A percentile compares a stretch with the other conserved stretches of the same genome.
Conservation (phyloP, 768 basidiomycete species). For the Amanita thiersii region DNA sequence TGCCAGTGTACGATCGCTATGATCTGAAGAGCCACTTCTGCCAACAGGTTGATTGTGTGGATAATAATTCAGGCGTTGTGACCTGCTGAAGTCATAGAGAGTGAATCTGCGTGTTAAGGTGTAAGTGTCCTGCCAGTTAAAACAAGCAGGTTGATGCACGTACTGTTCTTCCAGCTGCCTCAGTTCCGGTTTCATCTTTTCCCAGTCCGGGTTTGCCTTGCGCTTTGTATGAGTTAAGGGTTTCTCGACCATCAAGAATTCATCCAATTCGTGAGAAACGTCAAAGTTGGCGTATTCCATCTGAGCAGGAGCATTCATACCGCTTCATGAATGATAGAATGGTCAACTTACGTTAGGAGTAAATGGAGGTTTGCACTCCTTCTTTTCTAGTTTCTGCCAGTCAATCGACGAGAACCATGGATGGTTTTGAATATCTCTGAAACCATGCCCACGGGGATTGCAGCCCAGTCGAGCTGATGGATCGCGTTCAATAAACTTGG, state of each 20-base stretch:
- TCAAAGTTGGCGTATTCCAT: background rate
- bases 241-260: constrained; percentile 95
- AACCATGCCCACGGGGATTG: constrained; percentile 54
- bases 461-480: constrained; percentile 76
- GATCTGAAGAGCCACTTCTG: constrained; percentile 30
- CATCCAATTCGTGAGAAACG: constrained; percentile 78
- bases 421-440: constrained; percentile 73
- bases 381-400: constrained; percentile 72
- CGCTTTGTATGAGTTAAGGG: constrained; percentile 93
- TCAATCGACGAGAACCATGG: constrained; percentile 81
- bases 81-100: constrained; percentile 74
- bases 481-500: constrained; percentile 88
- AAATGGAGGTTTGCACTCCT: constrained; percentile 71
- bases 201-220: constrained; percentile 77
- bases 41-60: constrained; percentile 67
- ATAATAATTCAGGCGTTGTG: constrained; percentile 78
- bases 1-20: constrained; percentile 32
- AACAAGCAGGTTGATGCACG: constrained; percentile 17
- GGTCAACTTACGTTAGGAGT: constrained; percentile 85
- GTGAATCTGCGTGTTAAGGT: constrained; percentile 55
- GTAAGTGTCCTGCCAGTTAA: constrained; percentile 7
- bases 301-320: background rate
- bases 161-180: constrained; percentile 91
- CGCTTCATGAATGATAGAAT: background rate
- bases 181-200: constrained; percentile 86